phyloP scores from a whole-genome alignment of 768 basidiomycete genomes.

The Amanita inopinata region DNA sequence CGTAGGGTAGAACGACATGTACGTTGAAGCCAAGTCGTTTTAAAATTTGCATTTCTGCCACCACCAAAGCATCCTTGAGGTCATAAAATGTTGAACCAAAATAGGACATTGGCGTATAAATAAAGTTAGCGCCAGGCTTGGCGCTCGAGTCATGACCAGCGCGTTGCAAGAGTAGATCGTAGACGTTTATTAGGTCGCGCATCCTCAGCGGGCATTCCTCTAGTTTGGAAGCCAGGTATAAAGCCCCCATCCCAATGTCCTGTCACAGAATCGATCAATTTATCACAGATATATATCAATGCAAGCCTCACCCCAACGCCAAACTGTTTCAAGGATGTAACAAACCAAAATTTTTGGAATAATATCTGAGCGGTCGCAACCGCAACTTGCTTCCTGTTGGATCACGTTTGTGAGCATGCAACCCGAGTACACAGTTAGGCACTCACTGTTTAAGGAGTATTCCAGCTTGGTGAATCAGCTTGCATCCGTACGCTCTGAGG shows the following conservation, averaged over 20 bases:
- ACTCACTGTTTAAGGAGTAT: slow-evolving; percentile 81
- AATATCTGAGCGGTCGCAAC: slow-evolving; percentile 95
- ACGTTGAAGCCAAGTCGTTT: slow-evolving; percentile 96
- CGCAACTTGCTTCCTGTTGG: slow-evolving; percentile 82
- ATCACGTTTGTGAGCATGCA: background rate
- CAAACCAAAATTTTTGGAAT: slow-evolving; percentile 95
- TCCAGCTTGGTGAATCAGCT: slow-evolving; percentile 92
- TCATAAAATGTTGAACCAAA: slow-evolving; percentile 88
- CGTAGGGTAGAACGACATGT: slow-evolving; percentile 87
- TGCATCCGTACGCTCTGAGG: slow-evolving; percentile 83
- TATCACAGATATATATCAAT: slow-evolving; percentile 9
- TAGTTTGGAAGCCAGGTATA: slow-evolving; percentile 83
- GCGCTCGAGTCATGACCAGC: slow-evolving; percentile 40
- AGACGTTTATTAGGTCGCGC: slow-evolving; percentile 91
- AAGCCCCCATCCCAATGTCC: slow-evolving; percentile 86
- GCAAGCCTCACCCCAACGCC: slow-evolving; percentile 68
- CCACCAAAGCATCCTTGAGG: slow-evolving; percentile 86
- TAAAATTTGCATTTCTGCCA: slow-evolving; percentile 95
- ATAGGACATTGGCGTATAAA: slow-evolving; percentile 82
- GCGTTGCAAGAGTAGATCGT: slow-evolving; percentile 80
- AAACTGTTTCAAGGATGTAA: slow-evolving; percentile 90
- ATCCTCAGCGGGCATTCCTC: slow-evolving; percentile 89
- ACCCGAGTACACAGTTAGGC: background rate
- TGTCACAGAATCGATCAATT: slow-evolving; percentile 21
- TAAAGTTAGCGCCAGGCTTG: slow-evolving; percentile 33